Base-by-base conservation (phyloP, 371 early-diverging fungal species). In the Coemansia sp. region DNA sequence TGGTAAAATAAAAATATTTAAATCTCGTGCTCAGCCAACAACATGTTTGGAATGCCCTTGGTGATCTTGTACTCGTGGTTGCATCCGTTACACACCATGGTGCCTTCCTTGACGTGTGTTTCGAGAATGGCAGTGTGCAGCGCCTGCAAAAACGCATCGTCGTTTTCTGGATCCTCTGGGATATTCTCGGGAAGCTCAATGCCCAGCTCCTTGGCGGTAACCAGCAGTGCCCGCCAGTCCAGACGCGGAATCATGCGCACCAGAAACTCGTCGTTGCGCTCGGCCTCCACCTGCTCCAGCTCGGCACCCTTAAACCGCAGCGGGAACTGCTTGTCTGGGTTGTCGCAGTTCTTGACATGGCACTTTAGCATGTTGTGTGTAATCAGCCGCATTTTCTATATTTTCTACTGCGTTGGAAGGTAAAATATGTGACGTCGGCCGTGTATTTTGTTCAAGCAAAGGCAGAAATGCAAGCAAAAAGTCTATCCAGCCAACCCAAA, bases 281-380 rank as follows among this genome's bases (percentile, higher is more conserved):
- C 98, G 23, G 91, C 91, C 63, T 90, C 92, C 67, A 88, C 83
- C 63, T 86, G 78, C 78, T 95, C 95, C 9, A 96, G 82, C 75
- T 92, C 88, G 9, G 87, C 91, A 42, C 96, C 89, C 72, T 90
- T 85, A 72, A 98, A 86, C 44, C 84, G 85, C 50, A 98, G 87
- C 16, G 98, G 98, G 71, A 91, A 98, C 86, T 91, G 93, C 78
- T 90, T 88, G 53, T 86, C 84, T 0, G 82, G 79, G 44, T 82
- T 77, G 52, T 84, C 88, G 87, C 98, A 98, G 83, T 90, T 89
- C 82, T 93, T 94, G 79, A 91, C 97, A 80, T 95, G 95, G 90
- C 98, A 98, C 84, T 94, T 93, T 58, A 98, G 88, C 94, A 98
- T 92, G 84, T 98, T 98, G 86, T 98, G 98, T 39, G 96, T 95